phyloP scores from a whole-genome alignment of 352 stramenopile species.

The Phytophthora aleatoria region DNA sequence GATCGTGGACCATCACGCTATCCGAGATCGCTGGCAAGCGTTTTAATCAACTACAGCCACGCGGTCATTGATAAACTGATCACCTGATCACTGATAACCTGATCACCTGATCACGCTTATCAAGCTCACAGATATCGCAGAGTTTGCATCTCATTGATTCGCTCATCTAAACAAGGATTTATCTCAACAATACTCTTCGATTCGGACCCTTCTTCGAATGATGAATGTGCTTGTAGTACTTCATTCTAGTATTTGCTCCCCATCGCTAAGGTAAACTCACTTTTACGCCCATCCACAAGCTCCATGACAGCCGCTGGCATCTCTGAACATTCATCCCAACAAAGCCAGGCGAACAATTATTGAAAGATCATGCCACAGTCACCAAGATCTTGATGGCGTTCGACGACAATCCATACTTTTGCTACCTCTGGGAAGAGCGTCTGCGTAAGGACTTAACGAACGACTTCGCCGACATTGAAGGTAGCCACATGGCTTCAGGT shows the following conservation, averaged over 20 bases:
- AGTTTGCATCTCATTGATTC: constrained; percentile 6
- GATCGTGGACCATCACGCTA: background rate
- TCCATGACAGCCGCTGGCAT: background rate
- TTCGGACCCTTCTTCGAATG: background rate
- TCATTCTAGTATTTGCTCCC: background rate
- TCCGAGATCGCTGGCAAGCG: background rate
- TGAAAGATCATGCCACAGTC: constrained; percentile 18
- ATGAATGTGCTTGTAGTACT: background rate
- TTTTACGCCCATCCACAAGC: background rate
- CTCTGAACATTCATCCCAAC: background rate
- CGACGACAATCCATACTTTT: constrained; percentile 22
- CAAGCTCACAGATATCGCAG: background rate
- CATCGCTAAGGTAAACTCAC: no score
- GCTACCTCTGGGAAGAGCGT: constrained; percentile 29
- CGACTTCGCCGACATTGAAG: constrained; percentile 28
- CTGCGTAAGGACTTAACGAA: constrained; percentile 21
- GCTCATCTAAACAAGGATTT: constrained; percentile 2
- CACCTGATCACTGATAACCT: no score
- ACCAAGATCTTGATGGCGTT: constrained; percentile 27
- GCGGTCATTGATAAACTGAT: no score
- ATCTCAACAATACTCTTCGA: background rate
- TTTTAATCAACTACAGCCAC: background rate
- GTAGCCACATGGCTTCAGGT: constrained; percentile 20
- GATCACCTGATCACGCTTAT: background rate
- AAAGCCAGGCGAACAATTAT: background rate